A percentile compares a stretch with the other conserved stretches of the same genome.
These are phyloP conservation scores for Pestalotiopsis fici DNA, from an alignment of 2,329 filamentous ascomycete genomes.

Conservation along the genomic window DNA sequence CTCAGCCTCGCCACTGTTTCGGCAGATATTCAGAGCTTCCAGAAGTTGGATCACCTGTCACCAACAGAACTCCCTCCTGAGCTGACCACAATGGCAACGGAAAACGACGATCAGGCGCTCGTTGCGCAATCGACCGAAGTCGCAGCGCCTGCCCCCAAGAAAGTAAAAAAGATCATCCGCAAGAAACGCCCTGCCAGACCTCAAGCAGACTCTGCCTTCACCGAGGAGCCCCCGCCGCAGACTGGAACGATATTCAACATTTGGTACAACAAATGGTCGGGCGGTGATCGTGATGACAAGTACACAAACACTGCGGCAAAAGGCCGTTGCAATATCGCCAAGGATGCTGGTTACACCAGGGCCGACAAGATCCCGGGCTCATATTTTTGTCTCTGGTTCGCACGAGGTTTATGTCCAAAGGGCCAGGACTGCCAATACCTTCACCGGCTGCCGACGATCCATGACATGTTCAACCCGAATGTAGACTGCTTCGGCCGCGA, in stretches of 20 bases:
- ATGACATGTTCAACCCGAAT: conserved; percentile 91
- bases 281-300: conserved; percentile 91
- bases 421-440: conserved; percentile 94
- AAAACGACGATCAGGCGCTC: conserved; percentile 26
- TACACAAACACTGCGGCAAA: conserved; percentile 82
- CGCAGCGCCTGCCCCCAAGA: conserved; percentile 51
- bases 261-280: conserved; percentile 98
- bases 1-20: not conserved
- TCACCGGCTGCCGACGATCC: conserved; percentile 81
- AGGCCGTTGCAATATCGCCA: conserved; percentile 82
- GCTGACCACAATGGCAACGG: conserved; percentile 26
- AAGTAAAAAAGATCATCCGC: conserved; percentile 89
- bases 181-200: conserved; percentile 84
- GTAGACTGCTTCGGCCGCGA: conserved; percentile 94
- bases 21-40: not conserved
- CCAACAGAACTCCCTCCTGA: not conserved
- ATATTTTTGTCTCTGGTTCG: conserved; percentile 93
- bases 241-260: conserved; percentile 93
- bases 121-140: conserved; percentile 39
- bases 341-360: conserved; percentile 76
- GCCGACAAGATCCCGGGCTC: conserved; percentile 76
- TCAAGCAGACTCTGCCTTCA: conserved; percentile 75
- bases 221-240: conserved; percentile 85
- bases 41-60: not conserved
- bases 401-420: conserved; percentile 78